Percentiles rank a stretch among this genome's conserved stretches.
Evolutionary conservation across 805 yeast genomes (phyloP).

Genomic region (Cyberlindnera americana): DNA sequence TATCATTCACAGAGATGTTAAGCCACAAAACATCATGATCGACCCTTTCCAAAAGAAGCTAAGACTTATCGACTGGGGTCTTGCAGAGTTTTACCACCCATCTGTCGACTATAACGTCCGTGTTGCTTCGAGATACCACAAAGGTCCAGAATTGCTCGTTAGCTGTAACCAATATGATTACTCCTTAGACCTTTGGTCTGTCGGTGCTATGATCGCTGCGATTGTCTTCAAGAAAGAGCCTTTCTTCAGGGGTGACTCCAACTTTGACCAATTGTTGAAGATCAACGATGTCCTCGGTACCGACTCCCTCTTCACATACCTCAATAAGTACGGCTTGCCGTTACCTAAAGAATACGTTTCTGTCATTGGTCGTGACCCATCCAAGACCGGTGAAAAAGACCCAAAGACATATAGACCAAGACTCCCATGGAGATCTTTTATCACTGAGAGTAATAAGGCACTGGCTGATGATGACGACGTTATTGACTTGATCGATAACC

Average conservation of each 20-base stretch:
- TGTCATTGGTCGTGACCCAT: conserved; percentile 63
- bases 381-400: conserved; percentile 35
- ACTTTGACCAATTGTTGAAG: conserved; percentile 87
- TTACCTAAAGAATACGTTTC: conserved; percentile 76
- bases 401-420: conserved; percentile 9
- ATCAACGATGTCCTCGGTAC: conserved; percentile 87
- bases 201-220: conserved; percentile 90
- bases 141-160: conserved; percentile 88
- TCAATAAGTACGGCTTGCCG: conserved; percentile 65
- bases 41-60: conserved; percentile 70
- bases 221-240: conserved; percentile 89
- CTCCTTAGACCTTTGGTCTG: conserved; percentile 90
- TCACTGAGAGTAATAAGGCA: conserved; percentile 65
- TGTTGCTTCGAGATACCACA: conserved; percentile 89
- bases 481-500: conserved; percentile 74
- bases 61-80: conserved; percentile 91
- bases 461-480: conserved; percentile 71
- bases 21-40: conserved; percentile 95
- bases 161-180: conserved; percentile 88
- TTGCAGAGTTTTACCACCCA: conserved; percentile 90
- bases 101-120: conserved; percentile 88
- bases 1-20: conserved; percentile 92
- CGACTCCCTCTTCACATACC: conserved; percentile 66
- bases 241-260: conserved; percentile 86
- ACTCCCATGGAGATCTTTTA: conserved; percentile 76